Base-by-base conservation (phyloP, 1,284 basidiomycete species). In the Spongiforma sp. region DNA sequence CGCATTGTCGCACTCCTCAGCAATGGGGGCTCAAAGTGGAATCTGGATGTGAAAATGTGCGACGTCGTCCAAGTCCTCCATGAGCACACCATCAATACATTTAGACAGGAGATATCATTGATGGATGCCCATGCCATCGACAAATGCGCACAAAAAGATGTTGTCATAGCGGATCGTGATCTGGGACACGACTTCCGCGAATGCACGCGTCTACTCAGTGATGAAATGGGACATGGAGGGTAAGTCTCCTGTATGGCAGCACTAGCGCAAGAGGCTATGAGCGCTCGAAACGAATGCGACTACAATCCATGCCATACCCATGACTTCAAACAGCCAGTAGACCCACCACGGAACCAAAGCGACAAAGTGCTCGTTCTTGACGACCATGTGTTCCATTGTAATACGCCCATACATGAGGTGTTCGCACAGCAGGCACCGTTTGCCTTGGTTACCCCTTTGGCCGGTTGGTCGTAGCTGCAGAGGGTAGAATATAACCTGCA, bases 281-380 rank as follows among this genome's bases (percentile, higher is more conserved):
- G 66, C 48, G 21, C 50, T 53, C 52, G 17, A 59, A 37, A 39
- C 8, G 19, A 24, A 34, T 1, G 6, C 12, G 4, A 37, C 39
- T 5, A 30, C 30, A 60, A 59, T 43, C 50, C 19, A 21, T 9
- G 68, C 84, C 69, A 58, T 69, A 93, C 93, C 78, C 65, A 98
- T 80, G 19, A 93, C 83, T 77, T 99, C 96, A 73, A 92, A 98
- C 0, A 96, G 96, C 96, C 96, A 99, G 34, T 89, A 87, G 2
- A 96, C 96, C 96, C 96, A 98, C 89, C 93, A 98, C 1, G 96
- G 96, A 1, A 98, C 95, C 8, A 98, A 75, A 1, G 91, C 94
- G 8, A 94, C 83, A 87, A 95, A 98, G 71, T 94, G 84, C 5
- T 90, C 84, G 71, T 95, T 93, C 75, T 85, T 83, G 37, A 89